phyloP scores from a whole-genome alignment of 2,329 filamentous ascomycete genomes.

The Botrytis deweyae region DNA sequence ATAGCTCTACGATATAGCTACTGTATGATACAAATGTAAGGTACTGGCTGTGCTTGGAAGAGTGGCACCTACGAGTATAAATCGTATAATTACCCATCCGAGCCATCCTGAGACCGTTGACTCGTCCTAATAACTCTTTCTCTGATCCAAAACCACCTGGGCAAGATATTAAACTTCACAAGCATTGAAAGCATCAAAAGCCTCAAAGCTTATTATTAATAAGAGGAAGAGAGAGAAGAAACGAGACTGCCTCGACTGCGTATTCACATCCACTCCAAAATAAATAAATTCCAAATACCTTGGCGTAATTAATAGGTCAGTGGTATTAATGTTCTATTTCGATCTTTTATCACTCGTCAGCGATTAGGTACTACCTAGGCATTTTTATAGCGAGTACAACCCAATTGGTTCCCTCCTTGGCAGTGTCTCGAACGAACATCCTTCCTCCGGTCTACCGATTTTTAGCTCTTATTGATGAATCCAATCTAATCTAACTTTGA shows the following conservation, averaged over 20 bases:
- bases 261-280: neutral
- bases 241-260: neutral
- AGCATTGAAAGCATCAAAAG: neutral
- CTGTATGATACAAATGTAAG: neutral
- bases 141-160: neutral
- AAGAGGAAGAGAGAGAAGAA: neutral
- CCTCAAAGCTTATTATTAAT: neutral
- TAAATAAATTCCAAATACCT: neutral
- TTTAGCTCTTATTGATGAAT: constrained; percentile 13
- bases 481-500: constrained; percentile 15
- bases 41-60: neutral
- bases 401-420: neutral
- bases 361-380: neutral
- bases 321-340: neutral
- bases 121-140: neutral
- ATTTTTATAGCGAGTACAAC: neutral
- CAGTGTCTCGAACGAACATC: constrained; percentile 17
- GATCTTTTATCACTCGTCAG: neutral
- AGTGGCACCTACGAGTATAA: neutral
- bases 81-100: neutral
- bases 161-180: neutral
- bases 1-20: no score
- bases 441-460: constrained; percentile 15
- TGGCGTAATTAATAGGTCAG: constrained; percentile 10
- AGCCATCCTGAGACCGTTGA: neutral